A percentile compares a stretch with the other conserved stretches of the same genome.
Evolutionary conservation across 2,329 filamentous ascomycete genomes (phyloP).

Genomic region (Plectosphaerella cucumerina): DNA sequence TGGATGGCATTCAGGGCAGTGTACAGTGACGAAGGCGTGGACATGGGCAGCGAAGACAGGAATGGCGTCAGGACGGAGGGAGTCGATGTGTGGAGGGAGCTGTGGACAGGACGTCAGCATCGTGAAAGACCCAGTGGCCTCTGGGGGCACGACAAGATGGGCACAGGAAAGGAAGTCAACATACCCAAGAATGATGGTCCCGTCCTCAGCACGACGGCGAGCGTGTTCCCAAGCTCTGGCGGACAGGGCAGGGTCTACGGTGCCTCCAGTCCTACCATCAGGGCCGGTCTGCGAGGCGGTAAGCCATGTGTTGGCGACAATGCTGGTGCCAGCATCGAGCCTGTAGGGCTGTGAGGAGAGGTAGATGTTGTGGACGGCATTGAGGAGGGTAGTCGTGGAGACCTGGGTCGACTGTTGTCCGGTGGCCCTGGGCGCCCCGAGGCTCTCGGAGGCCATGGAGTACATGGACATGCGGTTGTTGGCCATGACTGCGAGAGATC

Average conservation of each 20-base stretch:
- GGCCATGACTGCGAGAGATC: slow-evolving; percentile 40
- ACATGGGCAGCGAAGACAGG: slow-evolving; percentile 73
- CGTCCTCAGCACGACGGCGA: slow-evolving; percentile 88
- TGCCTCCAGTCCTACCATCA: slow-evolving; percentile 68
- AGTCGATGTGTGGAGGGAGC: slow-evolving; percentile 82
- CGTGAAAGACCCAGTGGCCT: neutral
- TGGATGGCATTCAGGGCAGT: slow-evolving; percentile 76
- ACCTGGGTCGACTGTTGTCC: slow-evolving; percentile 73
- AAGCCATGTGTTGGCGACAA: slow-evolving; percentile 95
- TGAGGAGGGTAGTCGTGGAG: slow-evolving; percentile 88
- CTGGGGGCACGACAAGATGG: neutral
- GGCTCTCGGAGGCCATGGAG: slow-evolving; percentile 61
- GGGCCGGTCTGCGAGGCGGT: slow-evolving; percentile 69
- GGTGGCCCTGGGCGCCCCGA: slow-evolving; percentile 49
- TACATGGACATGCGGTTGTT: slow-evolving; percentile 64
- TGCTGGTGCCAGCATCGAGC: slow-evolving; percentile 83
- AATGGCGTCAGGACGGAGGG: slow-evolving; percentile 83
- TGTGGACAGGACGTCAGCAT: slow-evolving; percentile 26
- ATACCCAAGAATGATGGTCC: slow-evolving; percentile 85
- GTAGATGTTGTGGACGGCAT: slow-evolving; percentile 87
- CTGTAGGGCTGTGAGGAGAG: slow-evolving; percentile 76
- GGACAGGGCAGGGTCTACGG: slow-evolving; percentile 75
- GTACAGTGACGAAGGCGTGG: slow-evolving; percentile 70
- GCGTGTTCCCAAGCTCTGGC: slow-evolving; percentile 94
- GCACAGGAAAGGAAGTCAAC: slow-evolving; percentile 21